phyloP scores from a whole-genome alignment of 2,329 filamentous ascomycete genomes.

The Trichophyton mentagrophytes region DNA sequence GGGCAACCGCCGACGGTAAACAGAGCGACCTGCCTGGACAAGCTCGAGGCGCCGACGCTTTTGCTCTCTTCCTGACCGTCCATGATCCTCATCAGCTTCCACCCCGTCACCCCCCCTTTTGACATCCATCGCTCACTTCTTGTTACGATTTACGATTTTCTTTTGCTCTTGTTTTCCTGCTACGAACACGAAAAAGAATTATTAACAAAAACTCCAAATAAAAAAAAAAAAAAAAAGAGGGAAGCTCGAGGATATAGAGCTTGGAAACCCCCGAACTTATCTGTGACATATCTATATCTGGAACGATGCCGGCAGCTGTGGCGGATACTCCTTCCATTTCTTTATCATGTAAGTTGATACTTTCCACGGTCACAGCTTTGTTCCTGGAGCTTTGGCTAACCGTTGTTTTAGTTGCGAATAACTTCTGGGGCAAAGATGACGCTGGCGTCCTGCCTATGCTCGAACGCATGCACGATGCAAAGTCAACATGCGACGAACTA shows the following conservation, averaged over 20 bases:
- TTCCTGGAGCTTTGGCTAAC: background rate
- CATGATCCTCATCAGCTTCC: background rate
- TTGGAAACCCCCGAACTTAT: background rate
- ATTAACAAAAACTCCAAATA: background rate
- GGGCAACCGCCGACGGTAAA: background rate
- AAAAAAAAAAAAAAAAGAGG: background rate
- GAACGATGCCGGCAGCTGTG: conserved; percentile 47
- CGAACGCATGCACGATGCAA: conserved; percentile 87
- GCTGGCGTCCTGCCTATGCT: conserved; percentile 84
- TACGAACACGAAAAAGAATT: background rate
- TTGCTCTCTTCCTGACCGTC: background rate
- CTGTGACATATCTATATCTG: background rate
- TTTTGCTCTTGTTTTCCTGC: background rate
- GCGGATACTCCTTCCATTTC: conserved; percentile 52
- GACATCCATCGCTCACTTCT: background rate
- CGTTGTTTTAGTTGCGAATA: conserved; percentile 67
- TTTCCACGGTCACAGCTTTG: background rate
- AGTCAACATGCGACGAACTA: conserved; percentile 87
- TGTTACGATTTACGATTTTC: background rate
- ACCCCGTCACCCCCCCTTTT: background rate
- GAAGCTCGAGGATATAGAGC: background rate
- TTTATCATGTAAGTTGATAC: conserved; percentile 47
- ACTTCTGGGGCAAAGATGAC: conserved; percentile 99
- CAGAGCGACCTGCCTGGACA: background rate
- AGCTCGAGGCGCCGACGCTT: background rate